Base-by-base conservation (phyloP, 2,329 filamentous ascomycete species). In the Fusarium udum region DNA sequence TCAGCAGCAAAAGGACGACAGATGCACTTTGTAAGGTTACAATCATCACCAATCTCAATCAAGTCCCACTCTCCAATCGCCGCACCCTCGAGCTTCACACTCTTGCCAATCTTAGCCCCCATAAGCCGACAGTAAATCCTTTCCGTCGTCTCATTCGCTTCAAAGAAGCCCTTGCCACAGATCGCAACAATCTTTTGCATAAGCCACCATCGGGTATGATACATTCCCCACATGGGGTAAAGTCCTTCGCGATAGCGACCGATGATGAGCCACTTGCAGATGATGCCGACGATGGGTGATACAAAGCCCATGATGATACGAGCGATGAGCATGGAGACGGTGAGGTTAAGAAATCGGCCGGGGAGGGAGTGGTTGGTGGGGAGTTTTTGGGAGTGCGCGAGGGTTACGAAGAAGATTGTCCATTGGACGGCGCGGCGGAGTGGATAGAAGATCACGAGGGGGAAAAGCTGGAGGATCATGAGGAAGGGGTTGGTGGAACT, bases 141-240 rank as follows among this genome's bases (percentile, higher is more conserved):
- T 9, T 46, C 2, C 2, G 63, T 67, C 6, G 3, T 3, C 3
- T 67, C 64, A 10, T 28, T 67, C 3, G 34, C 12, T 3, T 7
- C 7, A 14, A 67, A 67, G 22, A 67, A 67, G 0, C 63, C 64
- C 16, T 16, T 36, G 7, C 63, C 53, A 0, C 64, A 67, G 11
- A 67, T 51, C 0, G 53, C n/a, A 9, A 67, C 39, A 1, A 67
- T 67, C 63, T 67, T 67, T 22, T 67, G 64, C 9, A 67, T 45
- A 36, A 67, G 20, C 64, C 64, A 67, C 64, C 64, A 67, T 14
- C 64, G 34, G 0, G 64, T 67, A n/a, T 67, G 64, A 18, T 67
- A 67, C 2, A 52, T 18, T 16, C 64, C 64, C 64, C 64, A 67
- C 64, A 67, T 67, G 0, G 64, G 64, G 6, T 67, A 67, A 2